Conservation (phyloP, 208 protist genomes). For the Trypanosoma theileri region DNA sequence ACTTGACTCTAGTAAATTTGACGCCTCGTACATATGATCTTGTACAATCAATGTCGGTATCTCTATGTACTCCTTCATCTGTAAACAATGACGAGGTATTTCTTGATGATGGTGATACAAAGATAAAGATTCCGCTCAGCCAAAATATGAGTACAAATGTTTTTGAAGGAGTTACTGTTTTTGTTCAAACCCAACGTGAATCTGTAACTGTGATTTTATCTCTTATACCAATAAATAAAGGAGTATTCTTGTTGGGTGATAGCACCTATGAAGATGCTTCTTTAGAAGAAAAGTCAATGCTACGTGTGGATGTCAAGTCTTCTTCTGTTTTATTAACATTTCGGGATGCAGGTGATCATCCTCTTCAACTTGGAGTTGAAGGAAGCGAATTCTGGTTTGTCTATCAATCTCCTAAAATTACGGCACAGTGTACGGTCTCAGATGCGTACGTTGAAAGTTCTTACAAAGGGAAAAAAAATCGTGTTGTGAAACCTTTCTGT, state of each 20-base stretch:
- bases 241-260: background rate
- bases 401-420: constrained; percentile 26
- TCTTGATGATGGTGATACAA: constrained; percentile 22
- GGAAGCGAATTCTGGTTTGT: constrained; percentile 32
- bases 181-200: constrained; percentile 22
- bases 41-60: constrained; percentile 26
- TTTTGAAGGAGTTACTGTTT: constrained; percentile 34
- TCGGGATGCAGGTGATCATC: constrained; percentile 27
- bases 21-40: constrained; percentile 36
- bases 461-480: constrained; percentile 33
- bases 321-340: constrained; percentile 24
- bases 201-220: constrained; percentile 21
- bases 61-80: constrained; percentile 12
- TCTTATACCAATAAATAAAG: background rate
- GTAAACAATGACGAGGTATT: constrained; percentile 30
- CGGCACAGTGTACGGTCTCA: constrained; percentile 50
- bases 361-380: constrained; percentile 32
- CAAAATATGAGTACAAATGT: constrained; percentile 2
- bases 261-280: constrained; percentile 2
- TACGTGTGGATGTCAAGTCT: constrained; percentile 35
- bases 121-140: constrained; percentile 27
- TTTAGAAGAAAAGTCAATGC: constrained; percentile 11
- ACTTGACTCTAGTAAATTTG: constrained; percentile 56
- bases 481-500: constrained; percentile 45
- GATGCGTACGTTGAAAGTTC: constrained; percentile 38